Base-by-base conservation (phyloP, 1,284 basidiomycete species). In the Inonotus obliquus region DNA sequence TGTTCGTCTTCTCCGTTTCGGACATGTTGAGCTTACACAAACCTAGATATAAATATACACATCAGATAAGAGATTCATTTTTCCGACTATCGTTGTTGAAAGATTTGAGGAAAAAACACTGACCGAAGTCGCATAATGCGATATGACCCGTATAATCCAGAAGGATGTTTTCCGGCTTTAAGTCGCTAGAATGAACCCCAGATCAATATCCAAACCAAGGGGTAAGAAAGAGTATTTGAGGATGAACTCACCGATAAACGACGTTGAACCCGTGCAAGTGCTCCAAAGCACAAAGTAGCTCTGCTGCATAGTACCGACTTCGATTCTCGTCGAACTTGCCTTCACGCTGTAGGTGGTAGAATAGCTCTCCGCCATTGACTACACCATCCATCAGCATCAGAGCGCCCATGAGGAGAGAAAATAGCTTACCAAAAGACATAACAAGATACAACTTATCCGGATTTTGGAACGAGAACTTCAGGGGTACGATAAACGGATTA, bases 21-120 rank as follows among this genome's bases (percentile, higher is more conserved):
- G 92, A 92, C 97, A 99, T 99, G 77, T 99, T 98, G 58, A 99
- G 81, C 75, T 99, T 99, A 79, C 96, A 99, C 9, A 99, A 84
- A n/a, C 93, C 83, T 85, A 58, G 45, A 62, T 44, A 58, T 62
- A 58, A 32, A 32, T 32, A 25, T 13, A 19, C 7, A 29, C 23
- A 10, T 27, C 47, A 47, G 38, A 54, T 53, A 57, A 56, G 41
- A 37, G 10, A 37, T 37, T 25, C n/a, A 13, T 41, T 10, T 35
- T n/a, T 29, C 13, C 38, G 29, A n/a, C 44, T 35, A 9, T 19
- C 19, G 39, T n/a, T 25, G 53, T 17, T 35, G 23, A 17, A 29
- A 48, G 41, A 17, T 17, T 39, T 21, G 41, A 4, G 37, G 47
- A 29, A 49, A 48, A 25, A 7, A 21, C 13, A 66, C 74, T 41